Conservation (phyloP, 441 rosid genomes). For the Arabidopsis lyrata region DNA sequence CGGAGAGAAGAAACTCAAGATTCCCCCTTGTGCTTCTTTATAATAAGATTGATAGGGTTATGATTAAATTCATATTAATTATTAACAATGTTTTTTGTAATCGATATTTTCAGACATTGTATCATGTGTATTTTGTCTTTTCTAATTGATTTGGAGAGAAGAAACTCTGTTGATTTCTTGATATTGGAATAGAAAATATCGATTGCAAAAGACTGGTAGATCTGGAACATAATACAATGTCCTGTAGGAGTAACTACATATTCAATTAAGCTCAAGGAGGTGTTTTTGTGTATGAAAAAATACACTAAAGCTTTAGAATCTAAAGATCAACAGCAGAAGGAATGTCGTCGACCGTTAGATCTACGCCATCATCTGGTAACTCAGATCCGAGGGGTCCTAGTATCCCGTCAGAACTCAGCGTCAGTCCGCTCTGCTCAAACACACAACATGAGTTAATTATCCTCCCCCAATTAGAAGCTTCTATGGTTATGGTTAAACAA, state of each 20-base stretch:
- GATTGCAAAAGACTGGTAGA: conserved; percentile 7
- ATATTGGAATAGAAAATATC: neutral
- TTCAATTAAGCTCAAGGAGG: conserved; percentile 31
- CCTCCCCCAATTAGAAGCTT: conserved; percentile 11
- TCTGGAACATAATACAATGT: conserved; percentile 3
- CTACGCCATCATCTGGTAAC: conserved; percentile 80
- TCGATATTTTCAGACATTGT: no score
- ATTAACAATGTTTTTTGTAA: no score
- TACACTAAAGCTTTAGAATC: conserved; percentile 23
- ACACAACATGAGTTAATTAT: conserved; percentile 16
- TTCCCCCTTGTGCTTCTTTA: neutral
- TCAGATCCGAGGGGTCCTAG: conserved; percentile 75
- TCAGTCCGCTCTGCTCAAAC: conserved; percentile 78
- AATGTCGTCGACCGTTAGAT: conserved; percentile 56
- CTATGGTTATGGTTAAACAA: neutral
- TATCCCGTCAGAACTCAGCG: conserved; percentile 81
- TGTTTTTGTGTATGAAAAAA: conserved; percentile 21
- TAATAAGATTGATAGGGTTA: neutral
- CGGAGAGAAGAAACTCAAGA: neutral
- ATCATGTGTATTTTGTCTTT: no score
- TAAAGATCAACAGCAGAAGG: conserved; percentile 50
- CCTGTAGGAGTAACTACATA: conserved; percentile 16
- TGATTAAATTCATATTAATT: neutral
- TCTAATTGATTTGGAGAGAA: no score
- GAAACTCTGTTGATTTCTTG: neutral